phyloP scores from a whole-genome alignment of 1,284 basidiomycete genomes.

The Irpex sp. region DNA sequence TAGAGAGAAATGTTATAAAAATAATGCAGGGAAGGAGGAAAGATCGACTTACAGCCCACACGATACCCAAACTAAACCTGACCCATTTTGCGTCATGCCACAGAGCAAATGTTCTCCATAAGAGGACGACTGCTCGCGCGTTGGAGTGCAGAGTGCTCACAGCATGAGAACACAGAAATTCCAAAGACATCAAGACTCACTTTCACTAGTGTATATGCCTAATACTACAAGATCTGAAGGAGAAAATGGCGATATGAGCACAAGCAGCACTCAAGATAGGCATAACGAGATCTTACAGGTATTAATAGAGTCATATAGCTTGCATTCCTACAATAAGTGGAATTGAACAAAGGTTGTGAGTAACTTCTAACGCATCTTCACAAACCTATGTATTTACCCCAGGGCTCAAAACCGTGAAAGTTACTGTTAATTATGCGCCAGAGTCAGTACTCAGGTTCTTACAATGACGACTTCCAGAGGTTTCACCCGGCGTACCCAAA shows the following conservation, averaged over 20 bases:
- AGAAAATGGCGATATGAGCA: background rate
- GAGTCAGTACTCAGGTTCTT: background rate
- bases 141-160: background rate
- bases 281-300: background rate
- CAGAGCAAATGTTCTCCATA: constrained; percentile 11
- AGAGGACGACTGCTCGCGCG: constrained; percentile 5
- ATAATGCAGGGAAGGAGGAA: background rate
- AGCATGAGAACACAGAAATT: background rate
- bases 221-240: constrained; percentile 4
- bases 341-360: background rate
- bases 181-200: background rate
- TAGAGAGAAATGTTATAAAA: background rate
- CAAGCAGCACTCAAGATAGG: background rate
- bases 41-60: constrained; percentile 2
- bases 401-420: background rate
- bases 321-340: background rate
- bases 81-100: constrained; percentile 8
- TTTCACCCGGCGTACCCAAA: background rate
- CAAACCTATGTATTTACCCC: background rate
- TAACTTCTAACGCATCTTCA: background rate
- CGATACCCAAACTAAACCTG: background rate
- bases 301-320: background rate
- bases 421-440: background rate
- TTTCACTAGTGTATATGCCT: constrained; percentile 5
- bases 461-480: background rate